These are phyloP conservation scores for Backusella circina DNA, from an alignment of 192 early-diverging fungal species.

Conservation along the genomic window DNA sequence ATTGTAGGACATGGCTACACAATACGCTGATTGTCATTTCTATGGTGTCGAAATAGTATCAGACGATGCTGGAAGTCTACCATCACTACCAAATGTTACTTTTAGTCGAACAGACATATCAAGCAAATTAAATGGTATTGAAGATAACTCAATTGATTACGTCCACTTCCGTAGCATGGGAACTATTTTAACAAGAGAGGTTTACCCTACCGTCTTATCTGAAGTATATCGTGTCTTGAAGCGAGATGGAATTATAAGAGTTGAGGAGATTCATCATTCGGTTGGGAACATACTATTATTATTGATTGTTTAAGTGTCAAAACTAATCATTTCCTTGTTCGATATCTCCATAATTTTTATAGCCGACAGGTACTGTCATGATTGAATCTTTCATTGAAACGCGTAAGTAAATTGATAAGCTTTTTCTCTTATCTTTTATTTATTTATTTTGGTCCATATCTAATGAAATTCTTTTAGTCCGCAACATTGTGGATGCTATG, in stretches of 20 bases:
- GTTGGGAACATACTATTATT: background rate
- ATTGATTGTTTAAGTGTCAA: background rate
- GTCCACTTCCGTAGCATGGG: slow-evolving; percentile 11
- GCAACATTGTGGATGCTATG: background rate
- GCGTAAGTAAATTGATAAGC: background rate
- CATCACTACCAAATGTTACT: slow-evolving; percentile 2
- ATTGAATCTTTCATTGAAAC: slow-evolving; percentile 24
- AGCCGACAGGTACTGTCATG: slow-evolving; percentile 16
- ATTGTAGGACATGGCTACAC: slow-evolving; percentile 15
- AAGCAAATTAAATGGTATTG: background rate
- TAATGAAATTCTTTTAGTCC: slow-evolving; percentile 4
- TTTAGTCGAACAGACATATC: background rate
- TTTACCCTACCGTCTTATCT: slow-evolving; percentile 11
- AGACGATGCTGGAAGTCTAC: background rate
- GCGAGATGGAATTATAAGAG: slow-evolving; percentile 15
- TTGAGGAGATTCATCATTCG: slow-evolving; percentile 10
- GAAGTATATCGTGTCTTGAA: slow-evolving; percentile 28
- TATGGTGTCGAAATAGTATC: background rate
- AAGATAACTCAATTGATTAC: background rate
- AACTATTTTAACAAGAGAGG: background rate
- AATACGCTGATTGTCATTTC: slow-evolving; percentile 6
- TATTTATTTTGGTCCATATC: background rate
- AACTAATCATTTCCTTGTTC: background rate
- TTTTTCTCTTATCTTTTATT: background rate
- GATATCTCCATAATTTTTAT: background rate